A percentile compares a stretch with the other conserved stretches of the same genome.
These are phyloP conservation scores for Colletotrichum salicis DNA, from an alignment of 2,329 filamentous ascomycete genomes.

Conservation along the genomic window DNA sequence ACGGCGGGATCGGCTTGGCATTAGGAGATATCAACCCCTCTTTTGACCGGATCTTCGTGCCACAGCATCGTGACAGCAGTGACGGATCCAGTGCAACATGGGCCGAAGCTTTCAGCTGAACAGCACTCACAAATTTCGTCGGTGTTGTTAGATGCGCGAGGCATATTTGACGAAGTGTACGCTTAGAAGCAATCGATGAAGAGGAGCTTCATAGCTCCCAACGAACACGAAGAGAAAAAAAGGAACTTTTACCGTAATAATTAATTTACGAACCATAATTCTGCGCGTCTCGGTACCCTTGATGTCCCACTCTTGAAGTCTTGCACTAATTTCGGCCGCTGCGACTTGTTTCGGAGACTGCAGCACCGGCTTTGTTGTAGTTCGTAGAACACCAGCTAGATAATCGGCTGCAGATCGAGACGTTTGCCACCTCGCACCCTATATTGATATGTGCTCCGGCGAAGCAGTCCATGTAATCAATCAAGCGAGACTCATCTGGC, in stretches of 20 bases:
- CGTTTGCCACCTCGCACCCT: too few species aligned
- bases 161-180: neutral
- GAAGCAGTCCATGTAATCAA: neutral
- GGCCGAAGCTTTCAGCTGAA: neutral
- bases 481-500: neutral
- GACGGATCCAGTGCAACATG: neutral
- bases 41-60: constrained; percentile 9
- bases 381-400: neutral
- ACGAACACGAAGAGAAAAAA: neutral
- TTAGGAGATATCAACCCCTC: neutral
- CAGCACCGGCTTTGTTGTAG: too few species aligned
- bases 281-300: neutral
- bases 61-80: constrained; percentile 31
- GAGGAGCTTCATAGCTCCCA: too few species aligned
- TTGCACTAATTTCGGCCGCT: neutral
- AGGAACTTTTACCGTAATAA: neutral
- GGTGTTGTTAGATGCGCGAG: neutral
- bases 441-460: neutral
- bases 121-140: neutral
- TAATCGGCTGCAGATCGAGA: neutral
- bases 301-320: neutral
- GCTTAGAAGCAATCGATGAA: neutral
- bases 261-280: neutral
- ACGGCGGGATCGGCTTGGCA: neutral
- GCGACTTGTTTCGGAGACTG: neutral